Percentiles rank a stretch among this genome's conserved stretches.
phyloP scores from a whole-genome alignment of 2,329 filamentous ascomycete species.

The Botrytis aclada region DNA sequence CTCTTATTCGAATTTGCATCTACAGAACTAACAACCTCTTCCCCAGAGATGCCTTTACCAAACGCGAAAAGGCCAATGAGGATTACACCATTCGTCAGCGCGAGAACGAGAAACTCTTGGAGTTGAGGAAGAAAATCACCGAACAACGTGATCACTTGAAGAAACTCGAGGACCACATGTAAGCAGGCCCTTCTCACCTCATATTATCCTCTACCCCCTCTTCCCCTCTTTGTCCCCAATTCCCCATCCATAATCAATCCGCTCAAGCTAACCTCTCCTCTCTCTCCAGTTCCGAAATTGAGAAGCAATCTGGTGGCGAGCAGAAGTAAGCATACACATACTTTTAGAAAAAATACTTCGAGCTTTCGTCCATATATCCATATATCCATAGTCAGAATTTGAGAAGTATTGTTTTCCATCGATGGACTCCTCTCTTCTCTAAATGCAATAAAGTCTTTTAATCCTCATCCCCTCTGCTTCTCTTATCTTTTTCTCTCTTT shows the following conservation, averaged over 20 bases:
- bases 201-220: neutral
- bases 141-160: constrained; percentile 82
- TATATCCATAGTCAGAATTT: constrained; percentile 3
- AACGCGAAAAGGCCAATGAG: constrained; percentile 71
- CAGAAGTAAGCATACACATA: constrained; percentile 36
- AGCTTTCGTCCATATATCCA: constrained; percentile 1
- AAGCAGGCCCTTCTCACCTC: constrained; percentile 41
- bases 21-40: constrained; percentile 24
- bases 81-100: constrained; percentile 21
- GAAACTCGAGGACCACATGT: constrained; percentile 86
- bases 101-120: constrained; percentile 52
- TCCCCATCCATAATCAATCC: neutral
- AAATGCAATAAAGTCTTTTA: neutral
- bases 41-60: constrained; percentile 82
- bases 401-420: neutral
- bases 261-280: constrained; percentile 22
- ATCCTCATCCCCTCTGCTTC: neutral
- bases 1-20: neutral
- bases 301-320: constrained; percentile 56
- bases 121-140: constrained; percentile 68
- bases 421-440: neutral
- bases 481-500: neutral
- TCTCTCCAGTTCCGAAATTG: constrained; percentile 66
- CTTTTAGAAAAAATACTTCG: neutral
- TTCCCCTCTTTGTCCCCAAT: neutral